Evolutionary conservation across 805 yeast species (phyloP).

Genomic region (Spathaspora sp.): DNA sequence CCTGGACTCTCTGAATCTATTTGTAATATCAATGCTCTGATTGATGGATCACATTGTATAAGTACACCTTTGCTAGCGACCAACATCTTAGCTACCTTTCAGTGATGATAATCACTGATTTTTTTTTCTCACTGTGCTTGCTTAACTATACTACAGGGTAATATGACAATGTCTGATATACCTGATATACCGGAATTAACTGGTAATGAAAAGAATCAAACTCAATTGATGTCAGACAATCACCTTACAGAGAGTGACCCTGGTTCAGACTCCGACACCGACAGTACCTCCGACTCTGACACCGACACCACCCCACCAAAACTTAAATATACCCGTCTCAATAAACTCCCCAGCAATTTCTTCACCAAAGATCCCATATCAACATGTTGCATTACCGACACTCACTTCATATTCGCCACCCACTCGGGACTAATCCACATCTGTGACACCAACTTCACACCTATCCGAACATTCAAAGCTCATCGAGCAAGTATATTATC

Average conservation of each 20-base stretch:
- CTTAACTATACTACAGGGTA: too few relatives aligned
- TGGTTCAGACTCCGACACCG: conserved; percentile 1
- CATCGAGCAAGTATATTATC: conserved; percentile 83
- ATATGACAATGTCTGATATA: too few relatives aligned
- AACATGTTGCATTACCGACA: conserved; percentile 55
- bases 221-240: background rate
- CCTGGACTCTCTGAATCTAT: conserved; percentile 77
- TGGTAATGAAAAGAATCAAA: background rate
- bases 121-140: too few relatives aligned
- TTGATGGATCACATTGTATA: conserved; percentile 81
- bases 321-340: conserved; percentile 69
- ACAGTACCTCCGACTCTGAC: conserved; percentile 10
- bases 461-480: conserved; percentile 72
- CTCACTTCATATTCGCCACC: conserved; percentile 75
- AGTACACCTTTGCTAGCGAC: conserved; percentile 42
- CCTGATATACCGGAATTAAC: background rate
- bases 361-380: conserved; percentile 79
- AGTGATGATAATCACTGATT: background rate
- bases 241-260: background rate
- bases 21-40: conserved; percentile 77
- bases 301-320: conserved; percentile 55
- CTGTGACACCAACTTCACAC: conserved; percentile 52
- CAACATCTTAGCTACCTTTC: conserved; percentile 22
- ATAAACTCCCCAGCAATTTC: conserved; percentile 64
- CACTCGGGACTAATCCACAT: conserved; percentile 82